Evolutionary conservation across 495 filamentous ascomycete species (phyloP).

Genomic region (Friedmanniomyces endolithicus): DNA sequence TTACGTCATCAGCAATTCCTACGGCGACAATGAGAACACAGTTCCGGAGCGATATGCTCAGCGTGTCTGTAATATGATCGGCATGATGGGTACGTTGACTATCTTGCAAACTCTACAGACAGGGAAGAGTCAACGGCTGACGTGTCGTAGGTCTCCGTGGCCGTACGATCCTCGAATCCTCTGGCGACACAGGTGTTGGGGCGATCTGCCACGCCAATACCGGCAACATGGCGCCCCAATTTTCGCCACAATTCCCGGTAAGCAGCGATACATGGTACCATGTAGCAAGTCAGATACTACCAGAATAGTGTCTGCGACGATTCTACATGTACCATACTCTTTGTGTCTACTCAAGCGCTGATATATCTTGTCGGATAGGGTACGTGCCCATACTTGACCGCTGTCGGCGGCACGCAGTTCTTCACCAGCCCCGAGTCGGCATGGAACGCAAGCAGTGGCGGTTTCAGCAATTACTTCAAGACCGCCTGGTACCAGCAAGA

Average conservation of each 20-base stretch:
- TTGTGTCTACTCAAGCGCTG: too few species aligned
- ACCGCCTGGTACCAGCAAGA: slow-evolving; percentile 49
- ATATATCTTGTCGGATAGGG: too few species aligned
- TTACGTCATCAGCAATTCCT: slow-evolving; percentile 64
- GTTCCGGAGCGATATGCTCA: slow-evolving; percentile 55
- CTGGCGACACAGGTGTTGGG: slow-evolving; percentile 59
- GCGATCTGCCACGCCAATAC: slow-evolving; percentile 53
- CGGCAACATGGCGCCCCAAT: slow-evolving; percentile 51
- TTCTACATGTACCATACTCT: neutral
- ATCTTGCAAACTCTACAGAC: too few species aligned
- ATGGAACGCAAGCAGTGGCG: slow-evolving; percentile 46
- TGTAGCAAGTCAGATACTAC: neutral
- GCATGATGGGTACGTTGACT: slow-evolving; percentile 48
- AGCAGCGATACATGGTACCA: neutral
- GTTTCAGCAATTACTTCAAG: slow-evolving; percentile 55
- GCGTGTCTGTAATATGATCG: slow-evolving; percentile 56
- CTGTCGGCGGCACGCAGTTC: slow-evolving; percentile 54
- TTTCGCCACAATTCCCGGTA: slow-evolving; percentile 54
- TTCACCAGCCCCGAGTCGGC: slow-evolving; percentile 45
- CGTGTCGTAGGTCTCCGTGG: slow-evolving; percentile 38
- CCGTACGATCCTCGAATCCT: slow-evolving; percentile 58
- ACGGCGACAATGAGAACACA: slow-evolving; percentile 70
- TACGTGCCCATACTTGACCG: slow-evolving; percentile 59
- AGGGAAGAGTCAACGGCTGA: too few species aligned
- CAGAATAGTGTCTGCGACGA: neutral